Conservation (phyloP, 2,329 filamentous ascomycete genomes). For the Ophiostoma tasmaniense region DNA sequence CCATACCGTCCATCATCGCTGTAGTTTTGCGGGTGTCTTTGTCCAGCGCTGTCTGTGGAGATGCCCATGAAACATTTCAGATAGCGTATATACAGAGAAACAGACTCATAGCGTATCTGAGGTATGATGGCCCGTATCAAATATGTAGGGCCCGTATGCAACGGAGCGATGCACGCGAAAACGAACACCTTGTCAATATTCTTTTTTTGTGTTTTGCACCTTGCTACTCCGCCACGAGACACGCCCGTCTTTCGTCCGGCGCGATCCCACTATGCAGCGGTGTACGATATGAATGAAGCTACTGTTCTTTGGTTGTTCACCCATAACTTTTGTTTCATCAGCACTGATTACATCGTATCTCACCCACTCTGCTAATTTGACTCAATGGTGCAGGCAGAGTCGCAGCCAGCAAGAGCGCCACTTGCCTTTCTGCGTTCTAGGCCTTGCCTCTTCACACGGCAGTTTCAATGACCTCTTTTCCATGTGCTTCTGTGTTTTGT, state of each 20-base stretch:
- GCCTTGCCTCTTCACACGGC: background rate
- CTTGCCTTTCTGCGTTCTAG: too few relatives aligned
- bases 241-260: background rate
- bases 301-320: background rate
- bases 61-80: background rate
- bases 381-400: background rate
- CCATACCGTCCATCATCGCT: background rate
- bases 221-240: background rate
- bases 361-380: too few relatives aligned
- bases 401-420: background rate
- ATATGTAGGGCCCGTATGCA: background rate
- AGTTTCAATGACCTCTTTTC: background rate
- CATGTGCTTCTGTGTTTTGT: background rate
- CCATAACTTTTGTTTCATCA: background rate
- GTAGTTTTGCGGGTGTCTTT: background rate
- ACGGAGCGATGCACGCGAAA: background rate
- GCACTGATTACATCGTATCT: too few relatives aligned
- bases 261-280: background rate
- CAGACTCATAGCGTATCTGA: background rate
- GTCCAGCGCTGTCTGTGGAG: background rate
- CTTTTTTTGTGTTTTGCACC: background rate
- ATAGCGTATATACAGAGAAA: background rate
- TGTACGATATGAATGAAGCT: background rate
- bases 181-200: background rate
- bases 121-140: background rate